phyloP scores from a whole-genome alignment of 768 basidiomycete genomes.

The Auriscalpium orientale region DNA sequence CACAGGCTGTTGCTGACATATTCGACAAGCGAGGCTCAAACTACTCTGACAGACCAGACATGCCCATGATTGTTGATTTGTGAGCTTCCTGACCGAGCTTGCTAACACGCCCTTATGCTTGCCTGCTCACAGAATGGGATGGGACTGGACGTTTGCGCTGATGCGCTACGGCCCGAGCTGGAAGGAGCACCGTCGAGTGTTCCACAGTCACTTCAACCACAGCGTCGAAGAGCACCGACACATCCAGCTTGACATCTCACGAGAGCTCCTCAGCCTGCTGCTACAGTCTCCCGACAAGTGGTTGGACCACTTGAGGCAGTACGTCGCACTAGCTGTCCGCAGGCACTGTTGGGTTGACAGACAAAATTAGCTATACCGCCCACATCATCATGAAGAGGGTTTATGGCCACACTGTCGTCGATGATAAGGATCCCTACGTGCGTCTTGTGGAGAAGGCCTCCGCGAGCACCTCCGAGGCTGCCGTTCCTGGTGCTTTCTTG shows the following conservation, averaged over 20 bases:
- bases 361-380: neutral
- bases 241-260: constrained; percentile 10
- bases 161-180: constrained; percentile 17
- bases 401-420: constrained; percentile 11
- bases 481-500: constrained; percentile 13
- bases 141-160: constrained; percentile 16
- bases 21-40: constrained; percentile 19
- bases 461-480: constrained; percentile 9
- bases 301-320: constrained; percentile 9
- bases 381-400: constrained; percentile 8
- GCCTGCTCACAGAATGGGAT: constrained; percentile 15
- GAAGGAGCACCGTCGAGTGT: constrained; percentile 18
- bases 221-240: constrained; percentile 4
- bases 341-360: no score
- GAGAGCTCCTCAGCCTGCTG: constrained; percentile 11
- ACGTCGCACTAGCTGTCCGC: neutral
- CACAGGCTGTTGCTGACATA: constrained; percentile 15
- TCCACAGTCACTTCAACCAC: constrained; percentile 16
- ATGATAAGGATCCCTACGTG: constrained; percentile 10
- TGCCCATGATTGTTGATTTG: constrained; percentile 18
- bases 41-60: constrained; percentile 19
- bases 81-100: neutral
- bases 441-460: constrained; percentile 9
- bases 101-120: neutral
- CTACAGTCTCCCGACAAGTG: constrained; percentile 12